Base-by-base conservation (phyloP, 2,329 filamentous ascomycete species). In the Xylariaceae sp. region DNA sequence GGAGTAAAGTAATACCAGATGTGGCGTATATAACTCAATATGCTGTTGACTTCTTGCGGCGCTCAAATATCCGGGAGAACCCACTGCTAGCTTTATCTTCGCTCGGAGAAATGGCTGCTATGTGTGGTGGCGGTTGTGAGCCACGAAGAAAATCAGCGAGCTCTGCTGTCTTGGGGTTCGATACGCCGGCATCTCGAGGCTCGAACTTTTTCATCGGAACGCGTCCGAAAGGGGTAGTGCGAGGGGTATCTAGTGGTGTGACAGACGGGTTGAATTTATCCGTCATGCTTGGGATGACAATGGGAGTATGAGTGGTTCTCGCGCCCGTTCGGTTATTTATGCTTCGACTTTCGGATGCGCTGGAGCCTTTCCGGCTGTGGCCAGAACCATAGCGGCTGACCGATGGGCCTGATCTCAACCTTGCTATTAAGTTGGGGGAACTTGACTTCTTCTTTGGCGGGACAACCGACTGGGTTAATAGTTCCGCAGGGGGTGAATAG, bases 81-180 rank as follows among this genome's bases (percentile, higher is more conserved):
- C 74, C 70, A 45, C 67, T 72, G 47, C 65, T 62, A n/a, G 72
- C 70, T 46, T 75, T 74, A 29, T 68, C 70, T 16, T 67, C 67
- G 1, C 64, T 48, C 8, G 61, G 62, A 19, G 68, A 66, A n/a
- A 64, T 62, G 2, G 63, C 58, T 13, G 62, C 54, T 22, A 67
- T 59, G 21, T 70, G 59, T 13, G 77, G 75, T 1, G 85, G 84
- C 2, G 87, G 87, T 32, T 78, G 84, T 13, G 86, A 87, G 63
- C 83, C 83, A 49, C 79, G 81, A 30, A 94, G 72, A 67, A 92
- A 92, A 48, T 84, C 82, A 0, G 88, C 87, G 42, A 92, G 71
- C 47, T 90, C 87, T 16, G 80, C 79, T 2, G 86, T 90, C 43
- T 72, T 70, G n/a, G 70, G 71, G 6, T 68, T 69, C 3, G 68